phyloP scores from a whole-genome alignment of 1,139 yeast genomes.

The Magnusiomyces paraingens region DNA sequence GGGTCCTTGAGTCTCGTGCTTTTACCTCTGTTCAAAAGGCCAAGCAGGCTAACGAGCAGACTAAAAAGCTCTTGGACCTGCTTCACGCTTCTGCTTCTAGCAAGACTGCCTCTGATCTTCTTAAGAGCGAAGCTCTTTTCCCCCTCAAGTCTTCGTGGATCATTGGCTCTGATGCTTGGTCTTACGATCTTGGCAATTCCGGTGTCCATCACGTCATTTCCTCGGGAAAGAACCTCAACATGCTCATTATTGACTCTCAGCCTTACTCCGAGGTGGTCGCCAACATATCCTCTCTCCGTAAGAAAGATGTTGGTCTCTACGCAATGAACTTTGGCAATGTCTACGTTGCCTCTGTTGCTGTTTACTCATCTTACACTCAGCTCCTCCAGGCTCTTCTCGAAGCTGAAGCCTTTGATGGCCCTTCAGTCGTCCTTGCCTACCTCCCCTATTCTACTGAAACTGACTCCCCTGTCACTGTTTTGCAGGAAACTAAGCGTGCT shows the following conservation, averaged over 20 bases:
- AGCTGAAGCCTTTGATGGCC: constrained; percentile 84
- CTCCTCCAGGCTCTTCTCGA: constrained; percentile 82
- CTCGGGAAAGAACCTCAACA: constrained; percentile 70
- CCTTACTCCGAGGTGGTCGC: constrained; percentile 49
- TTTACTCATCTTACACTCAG: constrained; percentile 90
- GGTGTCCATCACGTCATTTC: constrained; percentile 84
- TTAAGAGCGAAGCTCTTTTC: constrained; percentile 43
- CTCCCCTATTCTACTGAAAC: constrained; percentile 66
- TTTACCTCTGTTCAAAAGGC: constrained; percentile 19
- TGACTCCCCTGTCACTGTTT: constrained; percentile 64
- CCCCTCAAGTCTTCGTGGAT: constrained; percentile 62
- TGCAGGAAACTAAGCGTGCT: constrained; percentile 82
- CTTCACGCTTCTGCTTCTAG: constrained; percentile 30
- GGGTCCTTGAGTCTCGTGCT: constrained; percentile 43
- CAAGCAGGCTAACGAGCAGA: constrained; percentile 30
- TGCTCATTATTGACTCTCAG: constrained; percentile 86
- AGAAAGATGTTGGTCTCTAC: constrained; percentile 89
- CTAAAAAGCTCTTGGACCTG: constrained; percentile 36
- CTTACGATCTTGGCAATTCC: constrained; percentile 85
- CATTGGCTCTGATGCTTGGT: constrained; percentile 93
- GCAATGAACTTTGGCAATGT: constrained; percentile 92
- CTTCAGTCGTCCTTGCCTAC: constrained; percentile 85
- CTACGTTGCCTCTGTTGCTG: constrained; percentile 92
- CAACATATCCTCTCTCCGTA: constrained; percentile 41
- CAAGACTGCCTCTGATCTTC: constrained; percentile 31